These are phyloP conservation scores for Rosa rugosa DNA, from an alignment of 306 rosid genomes.

Conservation along the genomic window DNA sequence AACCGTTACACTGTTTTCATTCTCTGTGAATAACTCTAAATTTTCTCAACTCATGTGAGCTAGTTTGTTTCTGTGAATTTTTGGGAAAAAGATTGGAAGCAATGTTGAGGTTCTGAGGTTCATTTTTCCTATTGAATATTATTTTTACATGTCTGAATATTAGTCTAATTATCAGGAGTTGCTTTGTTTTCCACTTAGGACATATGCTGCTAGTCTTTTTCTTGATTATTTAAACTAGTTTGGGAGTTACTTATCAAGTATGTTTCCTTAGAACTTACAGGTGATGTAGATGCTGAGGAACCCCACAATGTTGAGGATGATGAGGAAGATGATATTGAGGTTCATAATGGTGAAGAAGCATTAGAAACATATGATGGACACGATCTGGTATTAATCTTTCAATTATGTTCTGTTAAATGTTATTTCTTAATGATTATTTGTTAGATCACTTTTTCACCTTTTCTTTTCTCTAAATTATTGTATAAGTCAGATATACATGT, in stretches of 20 bases:
- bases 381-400: constrained; percentile 42
- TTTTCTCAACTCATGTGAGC: neutral
- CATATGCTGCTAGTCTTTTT: neutral
- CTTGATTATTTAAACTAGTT: constrained; percentile 3
- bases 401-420: constrained; percentile 15
- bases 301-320: constrained; percentile 51
- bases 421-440: neutral
- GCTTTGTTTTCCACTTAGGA: no score
- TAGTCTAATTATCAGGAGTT: no score
- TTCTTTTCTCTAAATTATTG: neutral
- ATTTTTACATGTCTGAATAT: no score
- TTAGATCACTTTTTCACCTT: constrained; percentile 3
- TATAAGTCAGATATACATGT: neutral
- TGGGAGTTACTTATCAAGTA: constrained; percentile 6
- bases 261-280: constrained; percentile 24
- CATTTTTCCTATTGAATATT: no score
- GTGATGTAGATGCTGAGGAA: constrained; percentile 46
- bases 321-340: constrained; percentile 54
- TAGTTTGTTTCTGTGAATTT: no score
- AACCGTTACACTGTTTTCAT: neutral
- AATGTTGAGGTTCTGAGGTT: no score
- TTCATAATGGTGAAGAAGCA: constrained; percentile 59
- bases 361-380: constrained; percentile 50
- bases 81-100: no score
- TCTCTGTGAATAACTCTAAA: neutral